Percentiles rank a stretch among this genome's conserved stretches.
Conservation (phyloP, 1,139 yeast genomes). For the Casaregolazyma lundiana region DNA sequence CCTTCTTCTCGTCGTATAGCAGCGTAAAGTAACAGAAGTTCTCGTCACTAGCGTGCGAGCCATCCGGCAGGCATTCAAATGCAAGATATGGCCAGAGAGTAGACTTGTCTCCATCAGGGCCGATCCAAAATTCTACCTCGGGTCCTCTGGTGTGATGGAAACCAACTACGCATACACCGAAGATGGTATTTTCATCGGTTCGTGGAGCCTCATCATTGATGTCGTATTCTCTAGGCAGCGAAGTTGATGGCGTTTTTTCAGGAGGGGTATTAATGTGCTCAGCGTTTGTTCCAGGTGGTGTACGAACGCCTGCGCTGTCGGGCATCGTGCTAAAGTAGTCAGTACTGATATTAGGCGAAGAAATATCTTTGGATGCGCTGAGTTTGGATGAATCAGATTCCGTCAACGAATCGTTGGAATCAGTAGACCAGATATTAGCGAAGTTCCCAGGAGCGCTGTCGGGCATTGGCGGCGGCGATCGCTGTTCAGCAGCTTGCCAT, state of each 20-base stretch:
- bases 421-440: conserved; percentile 4
- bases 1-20: conserved; percentile 59
- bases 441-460: neutral
- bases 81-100: conserved; percentile 82
- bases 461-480: conserved; percentile 11
- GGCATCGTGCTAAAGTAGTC: neutral
- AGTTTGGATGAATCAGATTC: neutral
- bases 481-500: conserved; percentile 6
- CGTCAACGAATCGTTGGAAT: neutral
- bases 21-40: conserved; percentile 89
- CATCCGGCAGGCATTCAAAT: conserved; percentile 94
- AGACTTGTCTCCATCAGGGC: conserved; percentile 51
- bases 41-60: conserved; percentile 87
- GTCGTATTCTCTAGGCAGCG: conserved; percentile 11
- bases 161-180: conserved; percentile 86
- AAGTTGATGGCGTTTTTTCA: conserved; percentile 16
- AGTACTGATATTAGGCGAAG: neutral
- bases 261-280: conserved; percentile 17
- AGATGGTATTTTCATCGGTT: conserved; percentile 41
- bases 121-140: conserved; percentile 88
- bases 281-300: too few relatives aligned
- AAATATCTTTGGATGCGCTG: neutral
- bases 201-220: conserved; percentile 1
- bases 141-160: conserved; percentile 95
- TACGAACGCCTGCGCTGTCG: neutral